Conservation (phyloP, 805 yeast genomes). For the Brettanomyces custersianus region DNA sequence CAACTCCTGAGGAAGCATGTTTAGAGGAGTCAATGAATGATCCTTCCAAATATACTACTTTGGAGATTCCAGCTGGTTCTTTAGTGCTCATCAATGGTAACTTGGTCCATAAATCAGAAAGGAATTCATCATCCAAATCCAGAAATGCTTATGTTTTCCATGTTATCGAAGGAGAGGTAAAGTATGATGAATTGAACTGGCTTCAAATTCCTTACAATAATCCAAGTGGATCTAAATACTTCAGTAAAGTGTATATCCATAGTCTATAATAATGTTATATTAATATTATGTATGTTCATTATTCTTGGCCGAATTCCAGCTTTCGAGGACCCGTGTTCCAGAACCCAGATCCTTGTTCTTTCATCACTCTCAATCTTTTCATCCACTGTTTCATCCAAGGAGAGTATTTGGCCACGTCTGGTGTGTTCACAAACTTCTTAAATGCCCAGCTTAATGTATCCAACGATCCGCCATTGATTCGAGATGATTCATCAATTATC, state of each 20-base stretch:
- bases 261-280: too few species aligned
- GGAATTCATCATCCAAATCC: constrained; percentile 44
- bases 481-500: constrained; percentile 14
- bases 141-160: constrained; percentile 78
- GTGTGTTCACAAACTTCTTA: constrained; percentile 11
- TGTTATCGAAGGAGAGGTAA: constrained; percentile 55
- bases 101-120: constrained; percentile 63
- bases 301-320: too few species aligned
- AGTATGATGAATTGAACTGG: constrained; percentile 66
- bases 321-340: constrained; percentile 14
- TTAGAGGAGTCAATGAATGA: constrained; percentile 20
- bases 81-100: constrained; percentile 63
- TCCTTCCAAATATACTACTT: constrained; percentile 34
- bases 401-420: constrained; percentile 6
- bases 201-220: constrained; percentile 59
- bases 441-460: constrained; percentile 19
- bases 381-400: constrained; percentile 15
- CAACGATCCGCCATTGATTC: constrained; percentile 13
- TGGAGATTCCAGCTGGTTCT: constrained; percentile 65
- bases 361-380: constrained; percentile 14
- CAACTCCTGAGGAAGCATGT: constrained; percentile 16
- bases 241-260: constrained; percentile 39
- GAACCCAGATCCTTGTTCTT: constrained; percentile 15
- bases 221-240: constrained; percentile 46
- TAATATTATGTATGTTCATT: too few species aligned